phyloP scores from a whole-genome alignment of 345 rosid genomes.

The Populus pruinosa region DNA sequence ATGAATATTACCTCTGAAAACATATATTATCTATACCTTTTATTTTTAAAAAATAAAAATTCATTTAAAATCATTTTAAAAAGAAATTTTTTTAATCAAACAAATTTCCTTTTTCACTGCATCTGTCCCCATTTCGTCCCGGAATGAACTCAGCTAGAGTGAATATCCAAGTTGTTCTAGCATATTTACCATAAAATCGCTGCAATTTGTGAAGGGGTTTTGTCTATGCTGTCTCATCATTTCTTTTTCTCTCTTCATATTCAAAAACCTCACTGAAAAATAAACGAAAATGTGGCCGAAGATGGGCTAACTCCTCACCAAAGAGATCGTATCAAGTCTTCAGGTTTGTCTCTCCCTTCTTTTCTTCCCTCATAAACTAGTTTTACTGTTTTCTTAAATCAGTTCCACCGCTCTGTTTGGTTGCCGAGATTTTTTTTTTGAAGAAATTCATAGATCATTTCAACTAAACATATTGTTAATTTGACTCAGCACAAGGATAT shows the following conservation, averaged over 20 bases:
- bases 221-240: background rate
- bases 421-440: no score
- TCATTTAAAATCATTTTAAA: no score
- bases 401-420: no score
- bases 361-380: background rate
- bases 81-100: no score
- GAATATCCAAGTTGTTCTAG: no score
- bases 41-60: no score
- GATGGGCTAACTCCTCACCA: slow-evolving; percentile 46
- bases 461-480: background rate
- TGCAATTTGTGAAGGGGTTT: slow-evolving; percentile 8
- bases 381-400: no score
- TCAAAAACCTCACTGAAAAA: slow-evolving; percentile 14
- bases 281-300: slow-evolving; percentile 44
- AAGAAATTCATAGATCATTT: background rate
- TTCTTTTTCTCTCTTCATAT: background rate
- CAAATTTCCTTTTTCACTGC: no score
- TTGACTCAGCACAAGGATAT: background rate
- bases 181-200: background rate
- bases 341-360: slow-evolving; percentile 37
- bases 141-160: background rate
- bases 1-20: no score
- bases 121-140: background rate
- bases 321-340: slow-evolving; percentile 74
- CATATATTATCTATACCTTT: no score